These are phyloP conservation scores for Penicillium sp. DNA, from an alignment of 2,329 filamentous ascomycete genomes.

Conservation along the genomic window DNA sequence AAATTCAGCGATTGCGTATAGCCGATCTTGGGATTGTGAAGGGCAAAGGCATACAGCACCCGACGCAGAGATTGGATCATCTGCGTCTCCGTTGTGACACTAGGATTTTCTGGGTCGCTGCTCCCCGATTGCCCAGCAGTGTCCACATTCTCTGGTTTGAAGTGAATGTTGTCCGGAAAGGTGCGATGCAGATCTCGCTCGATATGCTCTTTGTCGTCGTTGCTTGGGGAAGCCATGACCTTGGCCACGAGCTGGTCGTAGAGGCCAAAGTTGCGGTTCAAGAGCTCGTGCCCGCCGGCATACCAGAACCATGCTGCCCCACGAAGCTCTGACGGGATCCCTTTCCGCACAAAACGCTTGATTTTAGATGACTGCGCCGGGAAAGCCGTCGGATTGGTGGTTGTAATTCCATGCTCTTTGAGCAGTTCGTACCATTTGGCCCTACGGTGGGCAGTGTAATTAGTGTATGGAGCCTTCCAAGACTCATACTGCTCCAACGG, in stretches of 20 bases:
- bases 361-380: conserved; percentile 75
- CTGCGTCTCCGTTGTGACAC: conserved; percentile 57
- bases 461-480: conserved; percentile 70
- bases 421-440: conserved; percentile 79
- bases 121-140: conserved; percentile 23
- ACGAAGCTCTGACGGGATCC: conserved; percentile 87
- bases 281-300: conserved; percentile 73
- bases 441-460: conserved; percentile 66
- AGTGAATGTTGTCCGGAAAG: conserved; percentile 88
- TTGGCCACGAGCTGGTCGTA: conserved; percentile 66
- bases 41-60: conserved; percentile 80
- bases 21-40: conserved; percentile 85
- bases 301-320: conserved; percentile 98
- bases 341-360: conserved; percentile 86
- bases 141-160: conserved; percentile 58
- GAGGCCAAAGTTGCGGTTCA: conserved; percentile 68
- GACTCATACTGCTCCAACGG: conserved; percentile 69
- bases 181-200: conserved; percentile 90
- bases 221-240: conserved; percentile 58
- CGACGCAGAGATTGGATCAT: conserved; percentile 77
- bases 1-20: conserved; percentile 98
- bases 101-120: conserved; percentile 34
- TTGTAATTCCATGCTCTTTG: conserved; percentile 68
- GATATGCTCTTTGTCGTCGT: conserved; percentile 79
- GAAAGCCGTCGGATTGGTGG: conserved; percentile 66